Conservation (phyloP, 2,329 filamentous ascomycete genomes). For the Dothistroma pini region DNA sequence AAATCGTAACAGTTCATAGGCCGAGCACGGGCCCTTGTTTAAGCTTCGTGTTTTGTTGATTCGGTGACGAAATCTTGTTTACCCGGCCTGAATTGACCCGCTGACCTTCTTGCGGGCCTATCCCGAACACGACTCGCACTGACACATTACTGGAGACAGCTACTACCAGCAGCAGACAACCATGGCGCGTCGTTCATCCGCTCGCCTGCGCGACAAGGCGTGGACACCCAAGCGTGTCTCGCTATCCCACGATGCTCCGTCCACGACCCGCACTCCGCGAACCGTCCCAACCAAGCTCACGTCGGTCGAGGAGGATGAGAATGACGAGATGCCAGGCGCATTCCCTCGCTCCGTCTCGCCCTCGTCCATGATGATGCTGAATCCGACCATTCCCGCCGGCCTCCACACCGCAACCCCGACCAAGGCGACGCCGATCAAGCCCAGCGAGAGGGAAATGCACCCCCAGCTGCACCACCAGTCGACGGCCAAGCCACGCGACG, state of each 20-base stretch:
- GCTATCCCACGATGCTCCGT: constrained; percentile 32
- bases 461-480: constrained; percentile 74
- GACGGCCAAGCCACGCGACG: constrained; percentile 72
- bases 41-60: neutral
- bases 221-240: constrained; percentile 35
- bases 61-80: neutral
- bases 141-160: neutral
- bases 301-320: constrained; percentile 44
- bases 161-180: neutral
- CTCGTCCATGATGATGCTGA: constrained; percentile 9
- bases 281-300: constrained; percentile 40
- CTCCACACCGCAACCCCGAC: constrained; percentile 52
- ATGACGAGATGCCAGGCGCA: constrained; percentile 39
- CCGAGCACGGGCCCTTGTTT: neutral
- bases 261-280: constrained; percentile 27
- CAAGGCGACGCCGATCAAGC: constrained; percentile 63
- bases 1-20: too few relatives aligned
- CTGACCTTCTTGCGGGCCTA: neutral
- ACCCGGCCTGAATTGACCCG: neutral
- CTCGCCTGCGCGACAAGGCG: constrained; percentile 32
- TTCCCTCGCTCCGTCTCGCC: constrained; percentile 33
- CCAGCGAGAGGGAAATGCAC: constrained; percentile 81
- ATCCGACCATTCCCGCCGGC: constrained; percentile 22
- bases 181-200: constrained; percentile 36
- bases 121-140: neutral